Evolutionary conservation across 164 flowering plant genomes (phyloP).

Genomic region (Taxillus chinensis): DNA sequence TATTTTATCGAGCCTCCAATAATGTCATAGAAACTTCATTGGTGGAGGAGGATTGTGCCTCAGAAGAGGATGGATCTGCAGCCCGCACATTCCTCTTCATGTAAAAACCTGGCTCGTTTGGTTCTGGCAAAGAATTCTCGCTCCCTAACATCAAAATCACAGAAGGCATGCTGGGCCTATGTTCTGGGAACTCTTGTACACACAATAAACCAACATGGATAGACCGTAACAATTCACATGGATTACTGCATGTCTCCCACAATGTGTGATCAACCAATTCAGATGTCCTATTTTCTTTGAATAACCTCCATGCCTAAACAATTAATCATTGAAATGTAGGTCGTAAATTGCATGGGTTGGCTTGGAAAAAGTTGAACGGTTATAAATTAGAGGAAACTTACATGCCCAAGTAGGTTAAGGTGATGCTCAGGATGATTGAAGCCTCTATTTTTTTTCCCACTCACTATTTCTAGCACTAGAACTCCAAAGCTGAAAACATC

Average conservation of each 20-base stretch:
- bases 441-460: not conserved
- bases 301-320: not conserved
- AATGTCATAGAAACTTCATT: not conserved
- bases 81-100: not conserved
- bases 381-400: not conserved
- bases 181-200: not conserved
- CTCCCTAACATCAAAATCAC: not conserved
- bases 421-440: not conserved
- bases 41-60: not conserved
- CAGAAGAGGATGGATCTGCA: not conserved
- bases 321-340: not conserved
- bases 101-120: not conserved
- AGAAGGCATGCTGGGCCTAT: not conserved
- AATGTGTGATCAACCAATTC: not conserved
- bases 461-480: constrained; percentile 23
- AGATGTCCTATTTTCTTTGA: not conserved
- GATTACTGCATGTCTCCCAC: not conserved
- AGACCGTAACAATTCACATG: not conserved
- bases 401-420: not conserved
- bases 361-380: not conserved
- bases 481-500: constrained; percentile 37
- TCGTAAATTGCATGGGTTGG: no score
- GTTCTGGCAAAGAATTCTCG: not conserved
- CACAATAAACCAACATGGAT: not conserved
- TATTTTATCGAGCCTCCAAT: not conserved